Percentiles rank a stretch among this genome's conserved stretches.
Evolutionary conservation across 305 asterid species (phyloP).

Genomic region (Solanum chacoense): DNA sequence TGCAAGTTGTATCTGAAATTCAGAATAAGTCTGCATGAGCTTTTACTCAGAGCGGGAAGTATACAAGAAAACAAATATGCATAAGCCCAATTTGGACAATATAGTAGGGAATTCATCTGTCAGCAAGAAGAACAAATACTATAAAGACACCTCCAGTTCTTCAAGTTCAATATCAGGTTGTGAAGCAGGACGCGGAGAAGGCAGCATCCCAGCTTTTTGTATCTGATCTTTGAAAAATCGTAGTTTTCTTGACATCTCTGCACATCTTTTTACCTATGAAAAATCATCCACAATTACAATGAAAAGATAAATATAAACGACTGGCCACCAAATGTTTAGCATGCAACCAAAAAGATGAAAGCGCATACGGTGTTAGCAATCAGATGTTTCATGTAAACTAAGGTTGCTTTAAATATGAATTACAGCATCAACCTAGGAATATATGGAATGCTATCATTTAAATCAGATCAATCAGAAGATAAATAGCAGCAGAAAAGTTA

Average conservation of each 20-base stretch:
- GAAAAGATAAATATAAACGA: background rate
- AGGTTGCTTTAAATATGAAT: background rate
- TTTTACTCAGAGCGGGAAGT: background rate
- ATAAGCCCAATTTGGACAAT: background rate
- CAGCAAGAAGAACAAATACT: slow-evolving; percentile 2
- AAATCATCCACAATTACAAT: background rate
- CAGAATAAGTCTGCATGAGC: background rate
- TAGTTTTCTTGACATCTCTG: slow-evolving; percentile 91
- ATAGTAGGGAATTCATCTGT: background rate
- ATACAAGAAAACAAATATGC: background rate
- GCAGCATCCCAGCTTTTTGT: slow-evolving; percentile 68
- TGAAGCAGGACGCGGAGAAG: slow-evolving; percentile 55
- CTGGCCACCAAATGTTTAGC: background rate
- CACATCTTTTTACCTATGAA: slow-evolving; percentile 86
- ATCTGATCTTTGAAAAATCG: slow-evolving; percentile 87
- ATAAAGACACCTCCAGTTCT: slow-evolving; percentile 74
- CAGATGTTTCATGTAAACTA: background rate
- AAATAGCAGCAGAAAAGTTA: background rate
- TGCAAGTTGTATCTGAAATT: slow-evolving; percentile 60
- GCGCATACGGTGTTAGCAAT: background rate
- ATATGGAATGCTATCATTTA: background rate
- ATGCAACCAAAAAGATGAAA: background rate
- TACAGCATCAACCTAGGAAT: background rate
- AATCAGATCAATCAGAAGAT: background rate
- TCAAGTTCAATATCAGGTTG: slow-evolving; percentile 84